Conservation (phyloP, 1,139 yeast genomes). For the Lizanozyma gosingica region DNA sequence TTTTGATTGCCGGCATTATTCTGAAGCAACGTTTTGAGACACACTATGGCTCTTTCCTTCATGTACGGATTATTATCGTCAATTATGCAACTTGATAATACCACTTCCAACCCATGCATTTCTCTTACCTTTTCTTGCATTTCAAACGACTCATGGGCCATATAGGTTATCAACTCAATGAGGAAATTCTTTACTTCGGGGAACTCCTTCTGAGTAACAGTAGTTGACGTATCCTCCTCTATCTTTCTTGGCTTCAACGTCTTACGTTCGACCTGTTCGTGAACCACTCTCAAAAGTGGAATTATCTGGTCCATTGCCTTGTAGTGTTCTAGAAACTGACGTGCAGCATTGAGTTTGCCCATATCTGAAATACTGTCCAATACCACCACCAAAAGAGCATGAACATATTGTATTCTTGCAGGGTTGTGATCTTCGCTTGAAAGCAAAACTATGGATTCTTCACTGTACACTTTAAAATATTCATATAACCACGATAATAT, state of each 20-base stretch:
- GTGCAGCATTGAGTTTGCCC: slow-evolving; percentile 41
- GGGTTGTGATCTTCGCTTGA: slow-evolving; percentile 7
- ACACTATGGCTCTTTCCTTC: slow-evolving; percentile 75
- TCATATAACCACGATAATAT: slow-evolving; percentile 48
- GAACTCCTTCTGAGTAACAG: slow-evolving; percentile 28
- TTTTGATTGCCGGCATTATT: slow-evolving; percentile 62
- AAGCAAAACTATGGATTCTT: slow-evolving; percentile 7
- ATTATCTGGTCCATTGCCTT: slow-evolving; percentile 38
- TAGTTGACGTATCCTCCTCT: slow-evolving; percentile 8
- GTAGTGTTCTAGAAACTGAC: slow-evolving; percentile 44
- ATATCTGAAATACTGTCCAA: slow-evolving; percentile 48
- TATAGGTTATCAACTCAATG: slow-evolving; percentile 50
- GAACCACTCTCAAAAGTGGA: slow-evolving; percentile 37
- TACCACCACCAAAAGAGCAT: slow-evolving; percentile 18
- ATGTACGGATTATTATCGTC: slow-evolving; percentile 86
- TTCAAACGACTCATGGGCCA: slow-evolving; percentile 41
- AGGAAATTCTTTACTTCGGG: slow-evolving; percentile 55
- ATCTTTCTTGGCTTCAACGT: slow-evolving; percentile 18
- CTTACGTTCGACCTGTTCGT: slow-evolving; percentile 34
- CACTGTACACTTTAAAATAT: slow-evolving; percentile 19
- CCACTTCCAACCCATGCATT: slow-evolving; percentile 58
- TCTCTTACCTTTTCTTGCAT: slow-evolving; percentile 64
- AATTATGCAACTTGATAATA: slow-evolving; percentile 74
- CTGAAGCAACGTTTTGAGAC: slow-evolving; percentile 59
- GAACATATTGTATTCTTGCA: slow-evolving; percentile 6